Evolutionary conservation across 805 yeast genomes (phyloP), one percentile per base, ranked within the genome.

Genomic region (Clavispora carvajalis): DNA sequence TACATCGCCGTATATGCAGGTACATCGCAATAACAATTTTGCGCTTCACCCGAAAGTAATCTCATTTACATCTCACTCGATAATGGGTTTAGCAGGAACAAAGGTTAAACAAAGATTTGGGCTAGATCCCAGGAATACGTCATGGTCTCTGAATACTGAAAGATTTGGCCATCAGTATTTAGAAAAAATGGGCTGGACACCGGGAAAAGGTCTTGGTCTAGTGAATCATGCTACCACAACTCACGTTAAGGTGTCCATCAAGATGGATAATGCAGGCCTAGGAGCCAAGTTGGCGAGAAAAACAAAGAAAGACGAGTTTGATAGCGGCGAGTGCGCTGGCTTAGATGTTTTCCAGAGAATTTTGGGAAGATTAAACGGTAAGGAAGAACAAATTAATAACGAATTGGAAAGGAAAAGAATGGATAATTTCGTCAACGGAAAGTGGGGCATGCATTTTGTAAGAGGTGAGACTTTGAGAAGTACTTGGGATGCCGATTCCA

Each of bases 321-420:
- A 82, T 51, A 76, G 79, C 48, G 95, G 87, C 43, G 95, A 87
- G 49, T 81, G 91, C 49, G 85, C 89, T 9, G 96, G 97, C 3
- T 71, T 91, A 31, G 98, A 93, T 60, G 95, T 84, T 3, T 91
- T 93, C 58, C 99, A 91, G 66, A 74, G 95, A 51, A 76, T 91
- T 34, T 68, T 91, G 46, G 97, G 97, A 9, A 76, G 89, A 57
- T 72, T 91, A 46, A 91, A 91, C 58, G 97, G 97, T 35, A 84
- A 80, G 51, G 91, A 83, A 54, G 84, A 79, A 24, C 75, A 72
- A 41, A 75, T 85, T 19, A 66, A 67, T 41, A 67, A 77, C 44
- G 90, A 80, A 54, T 62, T 87, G 48, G 91, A 85, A 29, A 70
- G 77, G 48, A 81, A 82, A 54, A 72, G 86, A 51, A 72, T 73